These are phyloP conservation scores for Septoria petroselini DNA, from an alignment of 2,329 filamentous ascomycete genomes.

Conservation along the genomic window DNA sequence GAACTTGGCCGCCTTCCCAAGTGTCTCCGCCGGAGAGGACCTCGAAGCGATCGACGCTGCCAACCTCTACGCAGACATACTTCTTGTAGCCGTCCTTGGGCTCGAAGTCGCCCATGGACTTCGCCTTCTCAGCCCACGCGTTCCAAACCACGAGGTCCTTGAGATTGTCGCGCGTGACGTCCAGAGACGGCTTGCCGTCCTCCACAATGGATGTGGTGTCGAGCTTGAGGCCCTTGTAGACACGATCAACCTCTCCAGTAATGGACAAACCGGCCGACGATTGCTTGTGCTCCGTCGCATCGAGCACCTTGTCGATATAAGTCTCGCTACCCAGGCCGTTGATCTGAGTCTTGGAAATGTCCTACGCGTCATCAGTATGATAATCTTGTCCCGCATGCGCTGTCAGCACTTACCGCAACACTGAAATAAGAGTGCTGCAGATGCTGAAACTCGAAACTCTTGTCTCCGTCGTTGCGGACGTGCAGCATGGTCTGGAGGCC, in stretches of 20 bases:
- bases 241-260: conserved; percentile 76
- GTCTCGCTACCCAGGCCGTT: conserved; percentile 71
- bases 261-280: conserved; percentile 65
- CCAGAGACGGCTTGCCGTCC: conserved; percentile 62
- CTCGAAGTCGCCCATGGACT: conserved; percentile 77
- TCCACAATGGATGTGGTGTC: conserved; percentile 63
- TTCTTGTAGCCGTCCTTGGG: conserved; percentile 87
- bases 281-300: conserved; percentile 62
- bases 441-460: conserved; percentile 85
- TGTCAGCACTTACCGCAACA: conserved; percentile 61
- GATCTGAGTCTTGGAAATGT: conserved; percentile 71
- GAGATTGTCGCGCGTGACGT: conserved; percentile 78
- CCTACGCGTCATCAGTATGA: conserved; percentile 49
- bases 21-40: conserved; percentile 75
- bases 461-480: conserved; percentile 79
- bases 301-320: conserved; percentile 79
- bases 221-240: conserved; percentile 68
- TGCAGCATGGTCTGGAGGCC: conserved; percentile 77
- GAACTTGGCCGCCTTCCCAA: conserved; percentile 62
- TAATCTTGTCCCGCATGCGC: neutral
- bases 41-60: conserved; percentile 76
- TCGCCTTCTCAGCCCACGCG: conserved; percentile 83
- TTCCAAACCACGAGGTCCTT: conserved; percentile 95
- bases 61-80: conserved; percentile 93
- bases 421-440: conserved; percentile 88